Conservation (phyloP, 2,329 filamentous ascomycete genomes). For the Cladobotryum mycophilum region DNA sequence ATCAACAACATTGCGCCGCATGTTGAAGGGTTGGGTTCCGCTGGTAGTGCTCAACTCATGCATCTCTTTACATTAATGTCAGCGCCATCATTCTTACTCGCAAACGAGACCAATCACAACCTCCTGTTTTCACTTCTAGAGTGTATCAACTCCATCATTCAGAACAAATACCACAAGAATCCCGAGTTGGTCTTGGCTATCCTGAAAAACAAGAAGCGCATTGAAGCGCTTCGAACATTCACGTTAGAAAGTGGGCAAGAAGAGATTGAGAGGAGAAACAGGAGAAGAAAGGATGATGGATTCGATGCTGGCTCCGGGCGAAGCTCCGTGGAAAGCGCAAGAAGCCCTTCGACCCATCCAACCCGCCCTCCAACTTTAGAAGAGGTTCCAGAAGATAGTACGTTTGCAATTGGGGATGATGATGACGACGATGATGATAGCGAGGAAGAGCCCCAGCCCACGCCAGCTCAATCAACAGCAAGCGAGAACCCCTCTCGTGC, state of each 20-base stretch:
- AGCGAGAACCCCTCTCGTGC: conserved; percentile 58
- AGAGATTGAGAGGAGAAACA: conserved; percentile 76
- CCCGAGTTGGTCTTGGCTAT: conserved; percentile 74
- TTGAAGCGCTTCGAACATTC: conserved; percentile 79
- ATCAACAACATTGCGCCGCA: conserved; percentile 91
- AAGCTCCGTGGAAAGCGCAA: conserved; percentile 61
- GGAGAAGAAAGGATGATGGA: conserved; percentile 59
- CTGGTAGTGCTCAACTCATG: conserved; percentile 73
- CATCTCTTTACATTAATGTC: conserved; percentile 91
- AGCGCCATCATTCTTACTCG: conserved; percentile 82
- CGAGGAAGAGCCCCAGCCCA: conserved; percentile 48
- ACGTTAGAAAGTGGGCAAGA: conserved; percentile 88
- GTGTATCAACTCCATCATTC: conserved; percentile 81
- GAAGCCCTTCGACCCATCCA: conserved; percentile 46
- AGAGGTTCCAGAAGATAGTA: conserved; percentile 54
- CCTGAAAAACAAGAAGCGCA: conserved; percentile 71
- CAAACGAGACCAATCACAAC: conserved; percentile 83
- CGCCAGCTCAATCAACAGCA: conserved; percentile 57
- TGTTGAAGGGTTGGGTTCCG: conserved; percentile 66
- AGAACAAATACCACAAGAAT: conserved; percentile 81
- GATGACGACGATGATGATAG: conserved; percentile 68
- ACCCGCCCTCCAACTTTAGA: conserved; percentile 23
- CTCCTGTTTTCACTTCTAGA: conserved; percentile 78
- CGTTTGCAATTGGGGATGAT: conserved; percentile 88
- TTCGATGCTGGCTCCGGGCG: conserved; percentile 45